These are phyloP conservation scores for Sechiopsis laciniata DNA, from an alignment of 306 rosid genomes.

Conservation along the genomic window DNA sequence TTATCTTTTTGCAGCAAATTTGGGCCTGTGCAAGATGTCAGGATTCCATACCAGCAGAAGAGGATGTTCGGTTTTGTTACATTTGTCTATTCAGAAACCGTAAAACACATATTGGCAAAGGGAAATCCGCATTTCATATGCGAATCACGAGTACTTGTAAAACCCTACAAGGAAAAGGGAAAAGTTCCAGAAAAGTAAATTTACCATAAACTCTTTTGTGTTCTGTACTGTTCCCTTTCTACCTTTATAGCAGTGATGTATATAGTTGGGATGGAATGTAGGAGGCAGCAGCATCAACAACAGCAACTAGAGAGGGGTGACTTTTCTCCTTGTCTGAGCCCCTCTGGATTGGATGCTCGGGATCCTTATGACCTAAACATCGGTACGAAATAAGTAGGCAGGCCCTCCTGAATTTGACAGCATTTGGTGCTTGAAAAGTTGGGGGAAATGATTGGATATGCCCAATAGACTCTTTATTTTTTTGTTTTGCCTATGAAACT, in stretches of 20 bases:
- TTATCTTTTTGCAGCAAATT: constrained; percentile 53
- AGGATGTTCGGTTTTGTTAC: constrained; percentile 98
- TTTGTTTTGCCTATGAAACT: background rate
- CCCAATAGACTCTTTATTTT: background rate
- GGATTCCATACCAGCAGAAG: constrained; percentile 97
- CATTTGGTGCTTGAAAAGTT: background rate
- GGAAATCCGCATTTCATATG: constrained; percentile 98
- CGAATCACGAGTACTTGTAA: constrained; percentile 92
- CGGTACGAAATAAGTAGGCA: constrained; percentile 27
- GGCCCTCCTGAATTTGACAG: background rate
- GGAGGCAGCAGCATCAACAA: constrained; percentile 50
- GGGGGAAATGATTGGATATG: background rate
- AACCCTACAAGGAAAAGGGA: constrained; percentile 99
- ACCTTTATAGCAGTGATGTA: background rate
- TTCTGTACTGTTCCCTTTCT: background rate
- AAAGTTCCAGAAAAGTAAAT: constrained; percentile 78
- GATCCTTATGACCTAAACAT: constrained; percentile 37
- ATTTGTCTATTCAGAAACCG: constrained; percentile 93
- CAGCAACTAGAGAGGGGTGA: constrained; percentile 50
- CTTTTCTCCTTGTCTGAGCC: constrained; percentile 45
- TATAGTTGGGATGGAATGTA: constrained; percentile 26
- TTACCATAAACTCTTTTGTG: constrained; percentile 6
- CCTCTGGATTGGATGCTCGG: constrained; percentile 40
- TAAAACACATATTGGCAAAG: constrained; percentile 69
- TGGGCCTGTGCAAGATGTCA: constrained; percentile 97